Percentiles rank a stretch among this genome's conserved stretches.
phyloP scores from a whole-genome alignment of 148 eudicot species.

The Amaranthus palmeri region DNA sequence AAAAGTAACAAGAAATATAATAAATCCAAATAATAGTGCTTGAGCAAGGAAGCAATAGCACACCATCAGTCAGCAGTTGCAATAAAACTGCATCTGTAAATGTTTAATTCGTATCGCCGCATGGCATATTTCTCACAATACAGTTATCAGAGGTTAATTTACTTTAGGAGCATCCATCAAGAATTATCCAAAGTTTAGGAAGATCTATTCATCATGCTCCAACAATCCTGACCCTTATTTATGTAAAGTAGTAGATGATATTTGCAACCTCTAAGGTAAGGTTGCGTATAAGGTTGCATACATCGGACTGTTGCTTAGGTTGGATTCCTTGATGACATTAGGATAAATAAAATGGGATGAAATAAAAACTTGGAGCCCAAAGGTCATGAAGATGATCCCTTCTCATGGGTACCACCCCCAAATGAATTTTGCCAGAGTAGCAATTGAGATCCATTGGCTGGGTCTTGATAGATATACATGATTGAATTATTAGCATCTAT shows the following conservation, averaged over 20 bases:
- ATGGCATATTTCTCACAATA: constrained; percentile 27
- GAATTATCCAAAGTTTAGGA: constrained; percentile 17
- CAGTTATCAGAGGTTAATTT: constrained; percentile 32
- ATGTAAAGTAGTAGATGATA: too few species aligned
- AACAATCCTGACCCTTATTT: constrained; percentile 1
- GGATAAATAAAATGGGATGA: too few species aligned
- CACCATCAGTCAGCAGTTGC: not conserved
- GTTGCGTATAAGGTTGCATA: too few species aligned
- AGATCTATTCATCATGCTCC: constrained; percentile 32
- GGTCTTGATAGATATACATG: not conserved
- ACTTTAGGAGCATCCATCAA: constrained; percentile 39
- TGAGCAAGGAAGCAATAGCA: not conserved
- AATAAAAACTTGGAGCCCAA: too few species aligned
- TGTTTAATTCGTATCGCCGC: constrained; percentile 36
- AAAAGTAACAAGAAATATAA: not conserved
- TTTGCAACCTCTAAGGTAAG: too few species aligned
- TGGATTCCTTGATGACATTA: too few species aligned
- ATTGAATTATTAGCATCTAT: not conserved
- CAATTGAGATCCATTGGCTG: too few species aligned
- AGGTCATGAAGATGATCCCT: too few species aligned
- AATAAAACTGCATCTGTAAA: not conserved
- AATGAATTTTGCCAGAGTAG: too few species aligned
- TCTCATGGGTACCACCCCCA: too few species aligned
- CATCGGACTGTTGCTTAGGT: too few species aligned
- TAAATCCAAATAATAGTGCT: not conserved